phyloP scores from a whole-genome alignment of 257 asterid genomes.

The Plantago ovata region DNA sequence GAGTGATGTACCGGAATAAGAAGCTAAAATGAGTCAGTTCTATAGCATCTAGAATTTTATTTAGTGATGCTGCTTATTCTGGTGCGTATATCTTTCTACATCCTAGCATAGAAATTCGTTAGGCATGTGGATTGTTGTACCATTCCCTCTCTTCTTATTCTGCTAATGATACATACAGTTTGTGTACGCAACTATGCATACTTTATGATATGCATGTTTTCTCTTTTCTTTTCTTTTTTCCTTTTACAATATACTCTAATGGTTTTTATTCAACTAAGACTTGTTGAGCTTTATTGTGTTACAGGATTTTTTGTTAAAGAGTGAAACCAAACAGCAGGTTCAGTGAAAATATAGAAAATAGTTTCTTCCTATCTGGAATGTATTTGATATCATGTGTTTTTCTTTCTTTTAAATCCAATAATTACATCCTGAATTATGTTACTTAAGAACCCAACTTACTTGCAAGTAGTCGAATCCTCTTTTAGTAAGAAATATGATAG shows the following conservation, averaged over 20 bases:
- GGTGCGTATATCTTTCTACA: neutral
- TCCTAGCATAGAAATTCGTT: neutral
- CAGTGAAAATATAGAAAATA: neutral
- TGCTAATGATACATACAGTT: neutral
- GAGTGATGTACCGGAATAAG: neutral
- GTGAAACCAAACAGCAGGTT: slow-evolving; percentile 5
- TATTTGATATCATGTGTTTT: neutral
- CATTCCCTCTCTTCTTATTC: neutral
- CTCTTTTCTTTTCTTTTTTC: neutral
- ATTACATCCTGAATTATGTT: neutral
- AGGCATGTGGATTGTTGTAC: neutral
- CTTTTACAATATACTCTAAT: neutral
- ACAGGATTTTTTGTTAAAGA: neutral
- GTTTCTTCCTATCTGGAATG: neutral
- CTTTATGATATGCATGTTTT: too few species aligned
- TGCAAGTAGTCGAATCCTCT: neutral
- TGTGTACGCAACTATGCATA: neutral
- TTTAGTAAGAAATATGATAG: neutral
- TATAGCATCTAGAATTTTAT: neutral
- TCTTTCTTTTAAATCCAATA: neutral
- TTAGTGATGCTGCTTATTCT: neutral
- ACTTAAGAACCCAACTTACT: neutral
- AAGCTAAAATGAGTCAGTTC: neutral
- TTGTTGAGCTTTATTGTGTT: neutral
- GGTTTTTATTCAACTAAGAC: neutral